phyloP scores from a whole-genome alignment of 2,329 filamentous ascomycete genomes.

The Ilyonectria destructans region DNA sequence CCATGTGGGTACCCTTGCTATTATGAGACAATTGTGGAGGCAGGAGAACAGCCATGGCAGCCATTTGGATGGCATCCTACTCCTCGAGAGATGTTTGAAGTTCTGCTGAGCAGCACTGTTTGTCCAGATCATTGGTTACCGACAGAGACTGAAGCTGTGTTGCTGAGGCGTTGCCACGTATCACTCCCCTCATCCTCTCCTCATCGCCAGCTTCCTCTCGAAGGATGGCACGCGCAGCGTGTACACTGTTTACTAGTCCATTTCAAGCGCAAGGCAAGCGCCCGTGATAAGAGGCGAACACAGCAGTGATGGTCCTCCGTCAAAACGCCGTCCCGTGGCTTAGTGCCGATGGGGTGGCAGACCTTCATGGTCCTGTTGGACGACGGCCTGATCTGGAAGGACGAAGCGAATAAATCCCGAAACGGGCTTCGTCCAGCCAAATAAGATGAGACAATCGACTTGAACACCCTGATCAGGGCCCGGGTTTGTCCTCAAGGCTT shows the following conservation, averaged over 20 bases:
- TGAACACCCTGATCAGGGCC: constrained; percentile 26
- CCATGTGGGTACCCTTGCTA: background rate
- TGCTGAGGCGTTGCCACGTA: constrained; percentile 37
- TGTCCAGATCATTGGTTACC: constrained; percentile 46
- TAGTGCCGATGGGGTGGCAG: constrained; percentile 28
- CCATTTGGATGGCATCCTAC: constrained; percentile 3
- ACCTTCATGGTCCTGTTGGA: constrained; percentile 39
- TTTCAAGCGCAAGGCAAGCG: constrained; percentile 40
- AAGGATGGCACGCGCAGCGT: background rate
- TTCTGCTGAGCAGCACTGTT: constrained; percentile 13
- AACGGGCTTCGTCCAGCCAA: constrained; percentile 29
- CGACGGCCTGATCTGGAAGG: constrained; percentile 56
- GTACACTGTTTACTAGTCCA: constrained; percentile 12
- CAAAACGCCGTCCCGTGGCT: constrained; percentile 33
- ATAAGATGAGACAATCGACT: constrained; percentile 36
- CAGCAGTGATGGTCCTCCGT: constrained; percentile 37
- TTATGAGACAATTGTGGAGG: constrained; percentile 3
- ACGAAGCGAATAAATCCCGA: constrained; percentile 60
- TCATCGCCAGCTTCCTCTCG: background rate
- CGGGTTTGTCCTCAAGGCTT: constrained; percentile 24
- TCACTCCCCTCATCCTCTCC: constrained; percentile 34
- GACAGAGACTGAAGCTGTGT: constrained; percentile 38
- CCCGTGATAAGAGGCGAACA: constrained; percentile 36
- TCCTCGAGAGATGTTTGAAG: constrained; percentile 20
- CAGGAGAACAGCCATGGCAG: background rate